phyloP scores from a whole-genome alignment of 2,329 filamentous ascomycete genomes.

The Magnaporthales sp. region DNA sequence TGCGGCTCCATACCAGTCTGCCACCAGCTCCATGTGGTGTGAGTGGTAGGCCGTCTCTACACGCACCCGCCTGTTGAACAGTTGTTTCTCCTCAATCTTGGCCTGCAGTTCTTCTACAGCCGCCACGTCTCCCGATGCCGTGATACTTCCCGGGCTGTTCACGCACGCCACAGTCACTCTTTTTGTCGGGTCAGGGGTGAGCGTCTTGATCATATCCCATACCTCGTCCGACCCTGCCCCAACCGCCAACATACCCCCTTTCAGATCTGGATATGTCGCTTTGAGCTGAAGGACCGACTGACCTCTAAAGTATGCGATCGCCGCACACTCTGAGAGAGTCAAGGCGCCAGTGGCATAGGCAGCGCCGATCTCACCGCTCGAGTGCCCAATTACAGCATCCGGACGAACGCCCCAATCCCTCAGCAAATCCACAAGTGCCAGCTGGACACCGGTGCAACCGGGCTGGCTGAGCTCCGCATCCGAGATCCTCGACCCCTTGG shows the following conservation, averaged over 20 bases:
- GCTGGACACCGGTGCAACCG: conserved; percentile 10
- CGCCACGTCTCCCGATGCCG: conserved; percentile 19
- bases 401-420: conserved; percentile 6
- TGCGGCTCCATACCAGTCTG: conserved; percentile 13
- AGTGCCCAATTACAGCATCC: conserved; percentile 13
- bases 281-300: conserved; percentile 8
- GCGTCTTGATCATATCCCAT: conserved; percentile 9
- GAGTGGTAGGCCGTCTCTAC: conserved; percentile 29
- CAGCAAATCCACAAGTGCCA: conserved; percentile 10
- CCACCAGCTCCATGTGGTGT: conserved; percentile 20
- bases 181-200: conserved; percentile 1
- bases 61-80: conserved; percentile 22
- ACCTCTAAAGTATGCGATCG: conserved; percentile 8
- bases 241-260: conserved; percentile 12
- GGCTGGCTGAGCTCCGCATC: conserved; percentile 18
- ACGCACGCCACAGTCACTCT: conserved; percentile 12
- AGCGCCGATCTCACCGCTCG: conserved; percentile 11
- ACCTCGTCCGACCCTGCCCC: conserved; percentile 7
- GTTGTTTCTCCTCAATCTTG: conserved; percentile 7
- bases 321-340: conserved; percentile 10
- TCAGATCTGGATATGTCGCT: conserved; percentile 2
- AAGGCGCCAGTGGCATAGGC: conserved; percentile 9
- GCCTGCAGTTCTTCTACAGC: conserved; percentile 15
- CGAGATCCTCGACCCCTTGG: conserved; percentile 13
- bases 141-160: conserved; percentile 18